These are phyloP conservation scores for Pezicula rhizophila DNA, from an alignment of 2,329 filamentous ascomycete genomes.

Conservation along the genomic window DNA sequence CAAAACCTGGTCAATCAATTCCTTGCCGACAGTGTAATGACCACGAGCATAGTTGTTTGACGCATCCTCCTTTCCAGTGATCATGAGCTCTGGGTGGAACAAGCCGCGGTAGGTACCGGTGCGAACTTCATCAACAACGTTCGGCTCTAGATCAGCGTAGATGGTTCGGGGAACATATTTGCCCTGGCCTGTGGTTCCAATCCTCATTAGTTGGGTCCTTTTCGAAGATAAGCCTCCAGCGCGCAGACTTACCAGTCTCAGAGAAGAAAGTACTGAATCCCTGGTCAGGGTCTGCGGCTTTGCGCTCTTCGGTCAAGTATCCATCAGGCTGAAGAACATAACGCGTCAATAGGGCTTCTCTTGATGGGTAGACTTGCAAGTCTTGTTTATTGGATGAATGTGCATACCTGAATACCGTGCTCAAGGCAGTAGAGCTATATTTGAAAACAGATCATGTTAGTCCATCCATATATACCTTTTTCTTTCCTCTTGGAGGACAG, in stretches of 20 bases:
- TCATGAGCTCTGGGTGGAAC: constrained; percentile 99
- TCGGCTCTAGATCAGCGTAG: constrained; percentile 99
- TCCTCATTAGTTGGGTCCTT: constrained; percentile 23
- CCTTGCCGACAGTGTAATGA: constrained; percentile 99
- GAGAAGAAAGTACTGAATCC: constrained; percentile 99
- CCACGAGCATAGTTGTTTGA: constrained; percentile 99
- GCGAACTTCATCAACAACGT: constrained; percentile 98
- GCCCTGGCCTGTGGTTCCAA: constrained; percentile 66
- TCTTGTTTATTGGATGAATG: constrained; percentile 3
- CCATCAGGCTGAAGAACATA: constrained; percentile 72
- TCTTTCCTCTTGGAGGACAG: constrained; percentile 12
- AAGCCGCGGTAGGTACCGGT: constrained; percentile 93
- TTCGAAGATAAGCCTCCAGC: constrained; percentile 9
- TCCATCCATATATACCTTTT: constrained; percentile 22
- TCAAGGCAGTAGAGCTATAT: constrained; percentile 97
- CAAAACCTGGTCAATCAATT: constrained; percentile 95
- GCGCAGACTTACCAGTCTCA: constrained; percentile 73
- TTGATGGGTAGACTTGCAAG: not conserved
- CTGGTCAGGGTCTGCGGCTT: constrained; percentile 85
- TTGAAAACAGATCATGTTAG: constrained; percentile 24
- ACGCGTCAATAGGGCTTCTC: constrained; percentile 27
- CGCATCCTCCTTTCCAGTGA: constrained; percentile 99
- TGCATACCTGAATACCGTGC: constrained; percentile 93
- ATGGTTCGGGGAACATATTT: constrained; percentile 99
- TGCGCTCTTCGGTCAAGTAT: constrained; percentile 96